These are phyloP conservation scores for Blastomyces emzantsi DNA, from an alignment of 2,329 filamentous ascomycete genomes.

Conservation along the genomic window DNA sequence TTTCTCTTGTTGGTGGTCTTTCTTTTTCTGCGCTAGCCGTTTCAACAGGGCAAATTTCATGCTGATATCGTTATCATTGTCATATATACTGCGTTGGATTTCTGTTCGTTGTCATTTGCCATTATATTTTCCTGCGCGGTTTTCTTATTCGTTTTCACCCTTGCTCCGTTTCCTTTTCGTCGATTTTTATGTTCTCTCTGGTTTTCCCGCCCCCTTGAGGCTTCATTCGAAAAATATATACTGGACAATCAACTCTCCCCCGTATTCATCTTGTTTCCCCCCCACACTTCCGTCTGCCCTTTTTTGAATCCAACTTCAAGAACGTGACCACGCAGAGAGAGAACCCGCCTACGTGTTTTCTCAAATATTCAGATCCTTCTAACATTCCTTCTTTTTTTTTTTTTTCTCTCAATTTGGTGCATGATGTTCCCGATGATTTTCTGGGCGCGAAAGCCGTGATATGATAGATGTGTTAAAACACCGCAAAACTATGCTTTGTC, in stretches of 20 bases:
- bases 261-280: not conserved
- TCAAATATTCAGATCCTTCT: too few relatives aligned
- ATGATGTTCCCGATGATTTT: not conserved
- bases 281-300: too few relatives aligned
- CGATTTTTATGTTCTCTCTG: not conserved
- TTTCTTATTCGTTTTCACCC: not conserved
- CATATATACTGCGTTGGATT: not conserved
- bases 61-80: not conserved
- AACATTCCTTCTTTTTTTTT: not conserved
- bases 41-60: conserved; percentile 6
- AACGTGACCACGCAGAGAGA: not conserved
- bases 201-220: not conserved
- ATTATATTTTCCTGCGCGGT: not conserved
- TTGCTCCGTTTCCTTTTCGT: not conserved
- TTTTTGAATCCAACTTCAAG: conserved; percentile 6
- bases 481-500: too few relatives aligned
- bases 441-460: not conserved
- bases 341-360: too few relatives aligned
- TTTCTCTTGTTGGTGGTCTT: too few relatives aligned
- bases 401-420: not conserved
- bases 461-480: not conserved
- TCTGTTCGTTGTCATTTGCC: not conserved
- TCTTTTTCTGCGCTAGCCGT: not conserved
- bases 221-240: not conserved
- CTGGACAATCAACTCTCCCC: not conserved